Percentiles rank a stretch among this genome's conserved stretches.
Evolutionary conservation across 352 stramenopile genomes (phyloP).

Genomic region (Bremia lactucae): DNA sequence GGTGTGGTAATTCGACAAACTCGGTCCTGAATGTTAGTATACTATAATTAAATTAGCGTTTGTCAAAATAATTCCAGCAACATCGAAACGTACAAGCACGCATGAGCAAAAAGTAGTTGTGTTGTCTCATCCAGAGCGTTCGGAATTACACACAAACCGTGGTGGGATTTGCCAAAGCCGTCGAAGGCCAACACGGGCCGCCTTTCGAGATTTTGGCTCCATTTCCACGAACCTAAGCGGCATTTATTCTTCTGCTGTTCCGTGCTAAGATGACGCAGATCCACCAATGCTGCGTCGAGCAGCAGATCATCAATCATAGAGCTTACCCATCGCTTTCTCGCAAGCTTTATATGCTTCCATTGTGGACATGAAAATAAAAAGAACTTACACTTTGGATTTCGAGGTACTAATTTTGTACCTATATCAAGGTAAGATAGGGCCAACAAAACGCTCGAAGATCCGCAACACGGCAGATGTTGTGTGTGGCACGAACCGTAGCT

Average conservation of each 20-base stretch:
- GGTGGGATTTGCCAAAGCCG: constrained; percentile 30
- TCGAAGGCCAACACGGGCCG: constrained; percentile 44
- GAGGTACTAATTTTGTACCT: no score
- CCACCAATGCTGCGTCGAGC: constrained; percentile 27
- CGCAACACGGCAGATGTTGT: no score
- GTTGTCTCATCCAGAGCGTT: constrained; percentile 34
- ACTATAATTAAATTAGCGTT: constrained; percentile 2
- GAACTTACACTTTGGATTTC: no score
- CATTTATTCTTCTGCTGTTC: constrained; percentile 24
- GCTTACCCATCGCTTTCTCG: constrained; percentile 72
- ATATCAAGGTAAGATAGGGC: no score
- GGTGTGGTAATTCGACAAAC: constrained; percentile 55
- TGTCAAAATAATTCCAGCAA: not conserved
- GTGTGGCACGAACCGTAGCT: no score
- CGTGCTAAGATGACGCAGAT: constrained; percentile 23
- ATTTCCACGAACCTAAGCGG: constrained; percentile 30
- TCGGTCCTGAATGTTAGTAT: constrained; percentile 31
- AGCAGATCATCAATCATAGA: constrained; percentile 17
- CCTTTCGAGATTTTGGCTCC: constrained; percentile 7
- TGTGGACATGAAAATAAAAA: no score
- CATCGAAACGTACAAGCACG: constrained; percentile 39
- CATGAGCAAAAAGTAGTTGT: constrained; percentile 42
- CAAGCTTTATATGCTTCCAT: constrained; percentile 47
- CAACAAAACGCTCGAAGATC: no score
- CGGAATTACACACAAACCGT: constrained; percentile 61